Conservation (phyloP, 345 rosid genomes). For the Rhizophora apiculata region DNA sequence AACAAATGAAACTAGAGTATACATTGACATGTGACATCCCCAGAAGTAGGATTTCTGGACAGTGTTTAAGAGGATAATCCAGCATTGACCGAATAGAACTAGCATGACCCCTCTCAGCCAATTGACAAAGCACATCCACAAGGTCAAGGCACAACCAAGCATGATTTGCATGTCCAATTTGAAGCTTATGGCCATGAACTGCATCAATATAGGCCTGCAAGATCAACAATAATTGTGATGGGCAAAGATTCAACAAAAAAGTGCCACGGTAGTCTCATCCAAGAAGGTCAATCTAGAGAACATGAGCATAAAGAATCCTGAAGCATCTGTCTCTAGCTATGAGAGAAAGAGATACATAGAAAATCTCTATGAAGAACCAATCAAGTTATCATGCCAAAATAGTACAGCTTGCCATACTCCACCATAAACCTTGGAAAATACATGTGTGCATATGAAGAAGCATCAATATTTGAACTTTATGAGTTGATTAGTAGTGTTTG, state of each 20-base stretch:
- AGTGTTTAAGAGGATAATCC: constrained; percentile 72
- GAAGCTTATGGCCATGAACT: constrained; percentile 62
- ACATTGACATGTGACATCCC: constrained; percentile 86
- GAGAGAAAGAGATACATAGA: neutral
- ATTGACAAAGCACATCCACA: constrained; percentile 74
- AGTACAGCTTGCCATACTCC: neutral
- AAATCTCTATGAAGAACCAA: neutral
- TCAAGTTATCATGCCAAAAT: neutral
- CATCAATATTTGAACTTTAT: no score
- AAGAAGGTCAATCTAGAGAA: no score
- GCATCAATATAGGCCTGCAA: constrained; percentile 68
- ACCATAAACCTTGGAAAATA: neutral
- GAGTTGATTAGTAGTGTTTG: no score
- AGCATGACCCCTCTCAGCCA: constrained; percentile 85
- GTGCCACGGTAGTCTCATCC: neutral
- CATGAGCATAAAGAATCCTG: neutral
- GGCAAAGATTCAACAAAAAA: neutral
- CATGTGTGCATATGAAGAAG: no score
- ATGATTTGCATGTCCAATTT: constrained; percentile 64
- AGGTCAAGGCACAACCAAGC: constrained; percentile 96
- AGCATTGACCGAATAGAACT: constrained; percentile 61
- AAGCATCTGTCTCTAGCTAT: neutral
- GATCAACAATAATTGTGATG: neutral
- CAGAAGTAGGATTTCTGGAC: constrained; percentile 83
- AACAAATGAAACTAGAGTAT: constrained; percentile 12